Base-by-base conservation (phyloP, 2,329 filamentous ascomycete genomes). In the Aureobasidium subglaciale region DNA sequence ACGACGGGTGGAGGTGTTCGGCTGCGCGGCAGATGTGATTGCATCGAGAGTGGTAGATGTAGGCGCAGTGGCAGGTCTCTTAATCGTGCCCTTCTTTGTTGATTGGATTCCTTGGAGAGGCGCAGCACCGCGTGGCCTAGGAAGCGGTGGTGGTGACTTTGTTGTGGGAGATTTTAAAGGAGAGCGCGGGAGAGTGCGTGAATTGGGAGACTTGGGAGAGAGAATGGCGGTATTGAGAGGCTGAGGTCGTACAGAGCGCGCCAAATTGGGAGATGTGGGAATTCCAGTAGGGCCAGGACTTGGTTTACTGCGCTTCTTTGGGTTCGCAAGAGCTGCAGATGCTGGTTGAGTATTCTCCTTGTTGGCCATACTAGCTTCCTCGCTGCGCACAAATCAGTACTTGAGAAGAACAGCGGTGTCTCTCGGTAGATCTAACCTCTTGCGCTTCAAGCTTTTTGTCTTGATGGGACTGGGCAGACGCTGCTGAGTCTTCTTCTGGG, bases 181-280 rank as follows among this genome's bases (percentile, higher is more conserved):
- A 1, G 79, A 81, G 46, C 82, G 80, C 18, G 81, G 81, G 20
- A 81, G 74, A 15, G 87, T 78, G 50, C 88, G 83, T 5, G 87
- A 87, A 66, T 95, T 95, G 57, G 86, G 85, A 0, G 88, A 91
- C 52, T 88, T 86, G 2, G 90, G 90, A 1, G 90, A 95, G 2
- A 95, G 77, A 34, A 95, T 80, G 68, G 86, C 78, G 48, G 78
- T 54, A 6, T 63, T 62, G 45, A 46, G 72, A 59, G 81, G 70
- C 61, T 60, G 56, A 22, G 63, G 60, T 62, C 69, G 68, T 32
- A 65, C 63, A 5, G 70, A 69, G 9, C 48, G 34, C 4, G 16
- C 15, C 25, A 53, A 16, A 15, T 41, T 53, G 37, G 13, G 66
- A 64, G 55, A 65, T 62, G n/a, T 67, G 60, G 37, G 63, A 52